phyloP scores from a whole-genome alignment of 2,329 filamentous ascomycete genomes.

The Fusarium sp. region DNA sequence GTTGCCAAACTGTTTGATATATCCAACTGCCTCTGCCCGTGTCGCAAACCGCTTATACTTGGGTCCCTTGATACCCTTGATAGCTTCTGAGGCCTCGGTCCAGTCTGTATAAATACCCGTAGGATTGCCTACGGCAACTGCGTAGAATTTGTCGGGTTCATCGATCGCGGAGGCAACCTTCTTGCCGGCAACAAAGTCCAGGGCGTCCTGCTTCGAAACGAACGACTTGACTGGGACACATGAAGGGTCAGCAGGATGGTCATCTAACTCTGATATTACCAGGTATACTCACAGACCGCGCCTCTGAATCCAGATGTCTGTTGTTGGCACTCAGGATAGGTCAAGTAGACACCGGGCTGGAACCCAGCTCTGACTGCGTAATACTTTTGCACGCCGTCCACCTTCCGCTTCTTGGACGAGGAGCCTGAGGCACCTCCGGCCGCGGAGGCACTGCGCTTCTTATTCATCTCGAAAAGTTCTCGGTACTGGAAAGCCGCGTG shows the following conservation, averaged over 20 bases:
- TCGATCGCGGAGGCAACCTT: slow-evolving; percentile 53
- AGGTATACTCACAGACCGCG: slow-evolving; percentile 72
- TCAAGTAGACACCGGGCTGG: slow-evolving; percentile 70
- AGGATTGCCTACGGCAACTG: slow-evolving; percentile 68
- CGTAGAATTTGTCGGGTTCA: slow-evolving; percentile 67
- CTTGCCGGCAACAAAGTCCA: slow-evolving; percentile 78
- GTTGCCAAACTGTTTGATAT: slow-evolving; percentile 68
- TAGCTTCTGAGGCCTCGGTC: slow-evolving; percentile 78
- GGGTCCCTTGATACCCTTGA: slow-evolving; percentile 77
- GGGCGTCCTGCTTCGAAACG: slow-evolving; percentile 77
- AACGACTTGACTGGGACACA: slow-evolving; percentile 80
- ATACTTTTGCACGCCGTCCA: slow-evolving; percentile 65
- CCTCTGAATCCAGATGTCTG: slow-evolving; percentile 72
- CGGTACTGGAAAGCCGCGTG: slow-evolving; percentile 9
- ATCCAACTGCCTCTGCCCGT: slow-evolving; percentile 80
- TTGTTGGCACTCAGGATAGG: slow-evolving; percentile 70
- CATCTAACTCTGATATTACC: background rate
- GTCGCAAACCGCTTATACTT: slow-evolving; percentile 78
- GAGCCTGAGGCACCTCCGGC: slow-evolving; percentile 27
- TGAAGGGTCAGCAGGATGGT: slow-evolving; percentile 16
- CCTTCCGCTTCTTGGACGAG: slow-evolving; percentile 61
- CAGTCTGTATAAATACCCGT: slow-evolving; percentile 74
- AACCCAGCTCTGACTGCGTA: slow-evolving; percentile 72
- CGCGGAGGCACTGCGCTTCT: slow-evolving; percentile 46
- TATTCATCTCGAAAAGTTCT: slow-evolving; percentile 44